These are phyloP conservation scores for Lojkania enalia DNA, from an alignment of 2,329 filamentous ascomycete species.

Conservation along the genomic window DNA sequence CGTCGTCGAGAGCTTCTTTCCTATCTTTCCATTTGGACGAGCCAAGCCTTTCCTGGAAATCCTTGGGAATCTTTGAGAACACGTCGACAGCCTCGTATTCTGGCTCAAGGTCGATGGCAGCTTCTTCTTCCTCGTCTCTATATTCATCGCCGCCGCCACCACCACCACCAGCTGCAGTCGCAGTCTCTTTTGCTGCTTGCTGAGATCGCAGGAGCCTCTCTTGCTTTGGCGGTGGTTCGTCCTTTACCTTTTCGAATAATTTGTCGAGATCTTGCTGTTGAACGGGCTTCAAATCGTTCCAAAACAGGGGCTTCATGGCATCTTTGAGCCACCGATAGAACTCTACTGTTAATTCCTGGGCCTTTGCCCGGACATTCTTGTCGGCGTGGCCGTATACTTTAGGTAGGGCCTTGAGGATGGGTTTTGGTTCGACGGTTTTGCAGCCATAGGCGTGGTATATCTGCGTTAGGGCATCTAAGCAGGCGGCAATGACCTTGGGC, in stretches of 20 bases:
- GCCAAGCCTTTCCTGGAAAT: slow-evolving; percentile 79
- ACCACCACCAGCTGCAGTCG: slow-evolving; percentile 62
- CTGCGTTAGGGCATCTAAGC: slow-evolving; percentile 73
- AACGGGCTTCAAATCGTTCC: slow-evolving; percentile 91
- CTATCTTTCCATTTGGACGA: slow-evolving; percentile 99
- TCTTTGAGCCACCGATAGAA: slow-evolving; percentile 97
- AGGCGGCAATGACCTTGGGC: slow-evolving; percentile 81
- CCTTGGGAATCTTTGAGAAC: slow-evolving; percentile 74
- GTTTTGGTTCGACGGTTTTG: slow-evolving; percentile 91
- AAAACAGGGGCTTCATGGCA: slow-evolving; percentile 98
- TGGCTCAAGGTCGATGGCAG: slow-evolving; percentile 69
- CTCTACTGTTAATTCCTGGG: slow-evolving; percentile 87
- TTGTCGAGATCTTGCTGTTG: slow-evolving; percentile 94
- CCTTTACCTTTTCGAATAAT: slow-evolving; percentile 89
- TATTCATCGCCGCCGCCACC: slow-evolving; percentile 56
- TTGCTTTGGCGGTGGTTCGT: slow-evolving; percentile 84
- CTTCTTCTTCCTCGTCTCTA: slow-evolving; percentile 57
- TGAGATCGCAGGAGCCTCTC: slow-evolving; percentile 86
- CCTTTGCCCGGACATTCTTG: slow-evolving; percentile 95
- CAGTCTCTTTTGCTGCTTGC: slow-evolving; percentile 78
- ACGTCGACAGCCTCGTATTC: slow-evolving; percentile 83
- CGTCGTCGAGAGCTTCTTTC: slow-evolving; percentile 87
- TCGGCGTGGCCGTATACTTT: slow-evolving; percentile 95
- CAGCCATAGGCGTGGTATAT: slow-evolving; percentile 95
- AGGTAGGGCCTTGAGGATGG: slow-evolving; percentile 81